These are phyloP conservation scores for Zopfia rhizophila DNA, from an alignment of 2,329 filamentous ascomycete species.

Conservation along the genomic window DNA sequence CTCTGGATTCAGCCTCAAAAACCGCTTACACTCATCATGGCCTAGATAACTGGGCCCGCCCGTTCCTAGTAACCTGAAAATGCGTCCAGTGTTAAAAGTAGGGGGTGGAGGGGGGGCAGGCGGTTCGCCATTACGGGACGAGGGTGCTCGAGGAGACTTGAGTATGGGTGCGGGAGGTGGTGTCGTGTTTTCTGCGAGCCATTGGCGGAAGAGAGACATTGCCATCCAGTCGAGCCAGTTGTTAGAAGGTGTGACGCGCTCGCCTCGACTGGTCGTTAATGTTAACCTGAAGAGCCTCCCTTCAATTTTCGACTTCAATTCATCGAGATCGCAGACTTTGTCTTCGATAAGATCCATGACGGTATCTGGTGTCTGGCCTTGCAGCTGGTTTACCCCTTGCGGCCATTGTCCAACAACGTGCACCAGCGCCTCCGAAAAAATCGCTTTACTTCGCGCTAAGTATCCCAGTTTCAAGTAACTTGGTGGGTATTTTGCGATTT, in stretches of 20 bases:
- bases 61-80: conserved; percentile 81
- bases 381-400: conserved; percentile 78
- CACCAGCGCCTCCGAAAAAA: conserved; percentile 82
- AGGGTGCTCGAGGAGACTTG: conserved; percentile 55
- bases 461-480: conserved; percentile 92
- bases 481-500: conserved; percentile 95
- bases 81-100: conserved; percentile 72
- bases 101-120: conserved; percentile 46
- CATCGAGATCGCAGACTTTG: conserved; percentile 91
- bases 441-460: conserved; percentile 80
- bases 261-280: conserved; percentile 80
- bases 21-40: conserved; percentile 90
- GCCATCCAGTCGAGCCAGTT: conserved; percentile 91
- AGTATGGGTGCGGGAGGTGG: conserved; percentile 69
- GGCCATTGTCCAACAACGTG: conserved; percentile 98
- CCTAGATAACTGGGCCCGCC: conserved; percentile 73
- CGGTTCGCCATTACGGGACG: conserved; percentile 31
- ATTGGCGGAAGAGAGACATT: conserved; percentile 87
- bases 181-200: conserved; percentile 90
- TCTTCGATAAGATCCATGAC: conserved; percentile 93
- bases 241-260: conserved; percentile 81
- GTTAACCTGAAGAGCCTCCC: conserved; percentile 83
- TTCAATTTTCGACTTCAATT: conserved; percentile 82
- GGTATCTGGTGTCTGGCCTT: conserved; percentile 73
- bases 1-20: conserved; percentile 84